Evolutionary conservation across 495 filamentous ascomycete species (phyloP).

Genomic region (Podospora appendiculata): DNA sequence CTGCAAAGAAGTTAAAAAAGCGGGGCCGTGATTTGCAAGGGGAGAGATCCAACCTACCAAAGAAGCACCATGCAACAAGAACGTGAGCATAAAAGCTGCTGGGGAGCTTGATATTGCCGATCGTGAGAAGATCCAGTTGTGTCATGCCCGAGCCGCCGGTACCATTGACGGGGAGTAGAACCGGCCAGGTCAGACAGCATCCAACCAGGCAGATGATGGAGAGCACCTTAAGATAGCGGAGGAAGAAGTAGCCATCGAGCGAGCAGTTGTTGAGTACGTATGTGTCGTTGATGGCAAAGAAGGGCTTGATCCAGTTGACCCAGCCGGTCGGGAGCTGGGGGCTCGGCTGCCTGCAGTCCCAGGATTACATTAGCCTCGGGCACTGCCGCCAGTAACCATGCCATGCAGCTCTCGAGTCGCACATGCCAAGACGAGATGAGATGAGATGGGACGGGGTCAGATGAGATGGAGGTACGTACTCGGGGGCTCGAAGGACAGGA

Average conservation of each 20-base stretch:
- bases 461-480: slow-evolving; percentile 14
- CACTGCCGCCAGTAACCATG: neutral
- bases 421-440: neutral
- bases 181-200: slow-evolving; percentile 62
- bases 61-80: slow-evolving; percentile 54
- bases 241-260: slow-evolving; percentile 68
- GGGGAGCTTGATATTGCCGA: slow-evolving; percentile 54
- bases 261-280: slow-evolving; percentile 59
- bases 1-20: slow-evolving; percentile 14
- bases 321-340: slow-evolving; percentile 59
- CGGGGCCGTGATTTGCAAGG: too few species aligned
- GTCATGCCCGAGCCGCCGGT: slow-evolving; percentile 55
- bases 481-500: slow-evolving; percentile 15
- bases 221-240: slow-evolving; percentile 69
- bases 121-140: slow-evolving; percentile 56
- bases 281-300: slow-evolving; percentile 53
- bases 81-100: slow-evolving; percentile 56
- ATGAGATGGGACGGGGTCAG: neutral
- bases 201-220: slow-evolving; percentile 67
- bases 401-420: neutral
- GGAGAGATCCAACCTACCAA: slow-evolving; percentile 38
- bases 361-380: slow-evolving; percentile 1
- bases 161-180: slow-evolving; percentile 71
- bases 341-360: slow-evolving; percentile 50
- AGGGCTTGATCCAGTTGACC: slow-evolving; percentile 56